Evolutionary conservation across 2,329 filamentous ascomycete genomes (phyloP), one percentile per base, ranked within the genome.

Genomic region (Apiospora koreana): DNA sequence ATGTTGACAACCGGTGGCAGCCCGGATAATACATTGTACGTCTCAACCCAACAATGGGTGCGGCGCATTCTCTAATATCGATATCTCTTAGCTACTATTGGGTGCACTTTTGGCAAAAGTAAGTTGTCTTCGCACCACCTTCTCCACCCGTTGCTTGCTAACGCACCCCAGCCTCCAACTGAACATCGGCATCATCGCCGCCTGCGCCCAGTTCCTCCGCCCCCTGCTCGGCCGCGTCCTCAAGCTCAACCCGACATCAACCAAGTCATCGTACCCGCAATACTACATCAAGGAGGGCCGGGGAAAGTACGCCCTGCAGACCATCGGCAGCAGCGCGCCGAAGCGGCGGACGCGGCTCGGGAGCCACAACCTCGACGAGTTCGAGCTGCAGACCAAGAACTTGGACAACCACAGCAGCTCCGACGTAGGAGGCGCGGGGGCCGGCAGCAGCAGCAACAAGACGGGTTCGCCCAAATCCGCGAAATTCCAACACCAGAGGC

Each of bases 61-160:
- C n/a, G n/a, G n/a, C n/a, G n/a, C n/a, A n/a, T n/a, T n/a, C n/a
- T n/a, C n/a, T n/a, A n/a, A n/a, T n/a, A n/a, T n/a, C n/a, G n/a
- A n/a, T n/a, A n/a, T n/a, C n/a, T n/a, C n/a, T n/a, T 28, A 62
- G 54, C 18, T 28, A 62, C 18, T 62, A 62, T 18, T 62, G 28
- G 54, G 54, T 62, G 3, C 54, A 62, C 54, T 62, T 62, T 18
- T 62, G 54, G 54, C 54, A 62, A 23, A 62, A 62, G 54, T 62
- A 7, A 62, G 54, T n/a, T 8, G 1, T 35, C 50, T 10, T 18
- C 2, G 21, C 45, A 7, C 21, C 45, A 46, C 23, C 21, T 23
- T 23, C 21, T 10, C 46, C 46, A 25, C 23, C 9, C 46, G n/a
- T 35, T 2, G 43, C 18, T 35, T 8, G 28, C 48, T 54, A n/a